phyloP scores from a whole-genome alignment of 1,284 basidiomycete species.

The Sphaerobolus stellatus region DNA sequence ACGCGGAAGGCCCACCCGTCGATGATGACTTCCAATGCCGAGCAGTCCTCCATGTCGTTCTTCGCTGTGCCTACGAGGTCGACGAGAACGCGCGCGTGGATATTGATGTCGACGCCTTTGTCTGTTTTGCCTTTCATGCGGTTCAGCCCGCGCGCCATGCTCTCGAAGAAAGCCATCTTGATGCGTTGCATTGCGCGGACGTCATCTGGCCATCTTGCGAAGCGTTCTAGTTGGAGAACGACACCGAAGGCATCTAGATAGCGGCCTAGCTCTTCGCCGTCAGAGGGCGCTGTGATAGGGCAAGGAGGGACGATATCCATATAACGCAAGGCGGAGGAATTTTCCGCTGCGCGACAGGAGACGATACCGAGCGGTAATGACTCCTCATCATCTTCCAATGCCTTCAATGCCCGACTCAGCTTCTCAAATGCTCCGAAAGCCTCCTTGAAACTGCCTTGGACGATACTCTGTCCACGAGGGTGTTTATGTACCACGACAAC shows the following conservation, averaged over 20 bases:
- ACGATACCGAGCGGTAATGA: conserved; percentile 83
- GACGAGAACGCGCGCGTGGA: conserved; percentile 51
- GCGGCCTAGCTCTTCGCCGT: conserved; percentile 36
- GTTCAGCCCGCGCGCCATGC: conserved; percentile 64
- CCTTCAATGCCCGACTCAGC: conserved; percentile 77
- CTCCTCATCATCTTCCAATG: conserved; percentile 60
- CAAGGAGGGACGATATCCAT: conserved; percentile 74
- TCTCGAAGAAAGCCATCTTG: conserved; percentile 91
- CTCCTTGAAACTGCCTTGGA: conserved; percentile 68
- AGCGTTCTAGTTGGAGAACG: conserved; percentile 86
- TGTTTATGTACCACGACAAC: conserved; percentile 47
- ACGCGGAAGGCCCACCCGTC: conserved; percentile 88
- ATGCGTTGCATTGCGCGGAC: conserved; percentile 90
- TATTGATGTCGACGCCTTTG: neutral
- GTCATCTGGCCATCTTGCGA: conserved; percentile 94
- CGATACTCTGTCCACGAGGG: conserved; percentile 38
- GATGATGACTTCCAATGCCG: conserved; percentile 76
- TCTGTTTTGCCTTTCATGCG: conserved; percentile 40
- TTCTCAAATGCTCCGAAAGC: conserved; percentile 80
- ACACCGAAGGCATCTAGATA: conserved; percentile 72
- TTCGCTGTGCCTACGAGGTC: conserved; percentile 44
- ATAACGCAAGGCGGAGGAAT: conserved; percentile 79
- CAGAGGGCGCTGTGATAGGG: conserved; percentile 56
- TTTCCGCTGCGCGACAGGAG: conserved; percentile 71
- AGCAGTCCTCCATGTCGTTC: conserved; percentile 70